Conservation (phyloP, 176 grass and related monocot species). For the Chloris gayana region DNA sequence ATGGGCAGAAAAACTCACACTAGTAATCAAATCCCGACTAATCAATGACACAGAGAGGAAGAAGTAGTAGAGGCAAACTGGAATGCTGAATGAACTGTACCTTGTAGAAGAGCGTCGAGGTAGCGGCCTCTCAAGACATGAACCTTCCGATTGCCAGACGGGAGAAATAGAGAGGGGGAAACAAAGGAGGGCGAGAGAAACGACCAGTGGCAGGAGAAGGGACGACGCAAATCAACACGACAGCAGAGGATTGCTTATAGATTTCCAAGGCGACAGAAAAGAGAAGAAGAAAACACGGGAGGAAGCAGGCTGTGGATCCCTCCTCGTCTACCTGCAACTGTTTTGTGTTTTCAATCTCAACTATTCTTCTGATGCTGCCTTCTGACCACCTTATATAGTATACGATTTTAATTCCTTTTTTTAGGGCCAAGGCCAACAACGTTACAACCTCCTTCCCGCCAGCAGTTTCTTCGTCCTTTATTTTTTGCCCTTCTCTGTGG, state of each 20-base stretch:
- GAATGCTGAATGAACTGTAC: neutral
- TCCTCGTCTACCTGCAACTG: neutral
- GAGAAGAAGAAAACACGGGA: neutral
- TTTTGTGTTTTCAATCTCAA: neutral
- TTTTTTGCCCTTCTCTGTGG: neutral
- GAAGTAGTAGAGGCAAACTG: neutral
- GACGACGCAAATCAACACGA: neutral
- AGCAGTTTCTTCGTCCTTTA: neutral
- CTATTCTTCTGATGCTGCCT: neutral
- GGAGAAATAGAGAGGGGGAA: neutral
- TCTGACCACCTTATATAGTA: neutral
- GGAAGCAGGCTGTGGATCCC: neutral
- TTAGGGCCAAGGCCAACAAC: neutral
- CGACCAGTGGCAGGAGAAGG: neutral
- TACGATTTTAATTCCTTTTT: neutral
- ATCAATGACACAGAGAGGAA: neutral
- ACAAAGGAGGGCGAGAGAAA: too few species aligned
- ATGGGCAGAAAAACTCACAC: neutral
- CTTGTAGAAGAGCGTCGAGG: neutral
- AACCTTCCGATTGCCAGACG: neutral
- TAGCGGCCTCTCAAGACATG: too few species aligned
- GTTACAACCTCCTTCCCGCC: neutral
- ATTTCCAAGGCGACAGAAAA: too few species aligned
- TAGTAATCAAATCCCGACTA: neutral
- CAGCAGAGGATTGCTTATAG: neutral